Evolutionary conservation across 345 rosid genomes (phyloP).

Genomic region (Gossypium anomalum): DNA sequence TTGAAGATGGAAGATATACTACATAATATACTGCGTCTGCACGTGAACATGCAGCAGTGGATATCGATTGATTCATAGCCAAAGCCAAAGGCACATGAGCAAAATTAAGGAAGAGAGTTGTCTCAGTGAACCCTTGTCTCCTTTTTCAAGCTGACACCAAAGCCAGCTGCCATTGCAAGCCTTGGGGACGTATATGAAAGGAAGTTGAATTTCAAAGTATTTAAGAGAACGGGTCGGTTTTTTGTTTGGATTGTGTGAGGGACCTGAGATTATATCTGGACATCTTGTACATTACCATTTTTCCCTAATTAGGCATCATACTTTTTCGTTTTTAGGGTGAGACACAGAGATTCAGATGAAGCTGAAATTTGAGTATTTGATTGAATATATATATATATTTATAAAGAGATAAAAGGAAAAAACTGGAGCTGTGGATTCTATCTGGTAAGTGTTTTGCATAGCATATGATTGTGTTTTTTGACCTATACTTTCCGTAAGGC

Average conservation of each 20-base stretch:
- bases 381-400: not conserved
- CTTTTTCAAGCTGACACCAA: conserved; percentile 1
- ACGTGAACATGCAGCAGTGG: conserved; percentile 10
- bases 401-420: no score
- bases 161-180: conserved; percentile 7
- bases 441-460: no score
- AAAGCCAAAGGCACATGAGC: not conserved
- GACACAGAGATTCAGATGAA: not conserved
- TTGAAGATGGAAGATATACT: not conserved
- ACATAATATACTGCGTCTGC: not conserved
- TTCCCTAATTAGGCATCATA: conserved; percentile 44
- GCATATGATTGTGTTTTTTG: conserved; percentile 17
- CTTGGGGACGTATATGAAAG: conserved; percentile 16
- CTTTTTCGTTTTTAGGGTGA: conserved; percentile 7
- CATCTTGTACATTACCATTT: conserved; percentile 47
- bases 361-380: not conserved
- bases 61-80: conserved; percentile 13
- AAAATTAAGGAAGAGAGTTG: not conserved
- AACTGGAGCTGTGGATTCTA: no score
- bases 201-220: not conserved
- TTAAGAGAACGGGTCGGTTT: not conserved
- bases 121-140: conserved; percentile 7
- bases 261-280: conserved; percentile 29
- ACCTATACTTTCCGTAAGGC: not conserved
- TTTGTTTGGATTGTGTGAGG: conserved; percentile 17